Conservation (phyloP, 495 filamentous ascomycete genomes). For the Astrothelium macrocarpum region DNA sequence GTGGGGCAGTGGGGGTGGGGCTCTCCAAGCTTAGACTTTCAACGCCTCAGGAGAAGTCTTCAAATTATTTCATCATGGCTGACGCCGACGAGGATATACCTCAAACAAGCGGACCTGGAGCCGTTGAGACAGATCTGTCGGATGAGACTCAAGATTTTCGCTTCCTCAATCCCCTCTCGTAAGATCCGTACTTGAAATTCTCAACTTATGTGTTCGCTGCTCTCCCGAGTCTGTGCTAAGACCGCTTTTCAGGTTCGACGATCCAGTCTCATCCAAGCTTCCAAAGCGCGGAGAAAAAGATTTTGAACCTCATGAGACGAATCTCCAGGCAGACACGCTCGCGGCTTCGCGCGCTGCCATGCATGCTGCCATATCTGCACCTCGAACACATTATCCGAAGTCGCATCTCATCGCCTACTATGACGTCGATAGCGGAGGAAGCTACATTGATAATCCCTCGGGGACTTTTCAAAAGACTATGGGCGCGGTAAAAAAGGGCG, state of each 20-base stretch:
- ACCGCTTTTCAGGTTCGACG: conserved; percentile 6
- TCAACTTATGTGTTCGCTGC: no score
- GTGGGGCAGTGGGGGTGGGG: no score
- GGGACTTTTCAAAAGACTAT: conserved; percentile 49
- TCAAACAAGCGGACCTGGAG: conserved; percentile 10
- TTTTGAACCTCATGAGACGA: conserved; percentile 86
- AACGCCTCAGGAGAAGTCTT: no score
- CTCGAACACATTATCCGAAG: conserved; percentile 53
- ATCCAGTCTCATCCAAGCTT: conserved; percentile 31
- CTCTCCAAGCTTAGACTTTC: no score
- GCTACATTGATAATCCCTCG: conserved; percentile 38
- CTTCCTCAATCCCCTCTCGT: conserved; percentile 55
- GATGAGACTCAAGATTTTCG: conserved; percentile 89
- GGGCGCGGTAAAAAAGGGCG: conserved; percentile 36
- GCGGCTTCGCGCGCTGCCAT: conserved; percentile 77
- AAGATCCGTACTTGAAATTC: conserved; percentile 29
- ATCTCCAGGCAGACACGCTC: conserved; percentile 64
- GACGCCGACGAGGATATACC: conserved; percentile 35
- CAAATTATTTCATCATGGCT: conserved; percentile 35
- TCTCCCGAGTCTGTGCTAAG: conserved; percentile 10
- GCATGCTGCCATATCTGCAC: conserved; percentile 72
- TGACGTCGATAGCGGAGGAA: conserved; percentile 38
- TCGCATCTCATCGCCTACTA: conserved; percentile 46
- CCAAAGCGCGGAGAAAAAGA: conserved; percentile 88
- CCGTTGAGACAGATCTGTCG: conserved; percentile 52